Conservation (phyloP, 2,329 filamentous ascomycete genomes). For the Penicillium sp. region DNA sequence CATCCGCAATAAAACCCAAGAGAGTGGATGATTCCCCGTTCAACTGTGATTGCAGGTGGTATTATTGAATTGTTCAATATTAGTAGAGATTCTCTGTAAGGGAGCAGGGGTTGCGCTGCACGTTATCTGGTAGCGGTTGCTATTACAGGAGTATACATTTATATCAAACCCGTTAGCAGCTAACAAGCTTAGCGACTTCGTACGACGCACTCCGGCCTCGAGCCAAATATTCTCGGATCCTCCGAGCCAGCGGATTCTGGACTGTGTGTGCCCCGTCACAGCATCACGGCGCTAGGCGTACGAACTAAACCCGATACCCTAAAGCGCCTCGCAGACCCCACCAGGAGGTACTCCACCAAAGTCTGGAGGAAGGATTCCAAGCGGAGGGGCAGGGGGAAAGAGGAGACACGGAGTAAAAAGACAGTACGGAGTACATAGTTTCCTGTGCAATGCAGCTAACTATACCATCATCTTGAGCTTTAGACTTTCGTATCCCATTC, state of each 20-base stretch:
- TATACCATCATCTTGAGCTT: not conserved
- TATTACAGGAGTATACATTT: not conserved
- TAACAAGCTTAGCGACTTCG: not conserved
- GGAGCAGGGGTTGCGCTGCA: not conserved
- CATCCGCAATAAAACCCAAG: constrained; percentile 20
- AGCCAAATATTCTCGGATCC: not conserved
- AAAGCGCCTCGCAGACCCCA: constrained; percentile 24
- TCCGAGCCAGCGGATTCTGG: not conserved
- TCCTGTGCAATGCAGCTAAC: not conserved
- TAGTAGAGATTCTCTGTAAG: not conserved
- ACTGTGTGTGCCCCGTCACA: constrained; percentile 1
- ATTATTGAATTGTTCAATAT: not conserved
- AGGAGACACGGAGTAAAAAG: not conserved
- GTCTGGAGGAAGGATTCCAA: constrained; percentile 19
- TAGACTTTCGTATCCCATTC: not conserved
- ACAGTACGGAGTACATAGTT: not conserved
- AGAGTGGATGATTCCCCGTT: not conserved
- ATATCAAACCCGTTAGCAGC: not conserved
- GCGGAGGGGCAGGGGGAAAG: not conserved
- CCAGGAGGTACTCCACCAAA: constrained; percentile 22
- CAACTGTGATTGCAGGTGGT: not conserved
- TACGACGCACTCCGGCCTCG: not conserved
- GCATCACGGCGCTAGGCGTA: constrained; percentile 19
- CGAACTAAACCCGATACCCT: constrained; percentile 22
- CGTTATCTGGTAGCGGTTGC: not conserved